Base-by-base conservation (phyloP, 1,284 basidiomycete species). In the Vanrija sp. region DNA sequence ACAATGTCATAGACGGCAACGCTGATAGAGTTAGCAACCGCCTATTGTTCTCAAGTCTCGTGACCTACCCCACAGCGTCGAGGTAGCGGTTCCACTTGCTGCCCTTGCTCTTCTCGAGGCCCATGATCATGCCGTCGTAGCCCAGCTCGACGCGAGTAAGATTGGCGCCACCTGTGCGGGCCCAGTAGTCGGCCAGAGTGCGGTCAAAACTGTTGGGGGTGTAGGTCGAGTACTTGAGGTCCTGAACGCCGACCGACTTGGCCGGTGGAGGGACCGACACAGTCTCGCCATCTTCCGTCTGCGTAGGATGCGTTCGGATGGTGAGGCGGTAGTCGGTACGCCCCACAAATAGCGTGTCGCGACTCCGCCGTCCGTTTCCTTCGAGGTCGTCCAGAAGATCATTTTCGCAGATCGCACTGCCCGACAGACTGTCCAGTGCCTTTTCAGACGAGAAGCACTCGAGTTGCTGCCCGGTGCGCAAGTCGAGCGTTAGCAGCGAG, bases 1-100 rank as follows among this genome's bases (percentile, higher is more conserved):
- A 77, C 67, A 10, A 77, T 66, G 26, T 77, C 75, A 59, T 75
- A 77, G 15, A 76, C 75, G 2, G 71, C 73, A 38, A 77, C 71
- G 16, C 73, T 72, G 47, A 15, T 23, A 34, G 12, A 38, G 26
- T 55, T 12, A 57, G 47, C 42, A 16, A 23, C 7, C 29, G 21
- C n/a, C 19, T 43, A 57, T 25, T 9, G 21, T 6, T 18, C 14
- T 38, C n/a, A 23, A 19, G 19, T n/a, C 16, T 25, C 14, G 12
- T 16, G 19, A 62, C 67, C 65, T 46, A 72, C 72, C 69, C 74
- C 7, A 74, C 62, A 49, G 65, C 69, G n/a, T 67, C 69, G 18
- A 77, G 62, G 21, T 65, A 55, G 3, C 51, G 63, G 38, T 58
- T 52, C 74, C 75, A 76, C 46, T 61, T 65, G 26, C 69, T 58